Conservation (phyloP, 805 yeast species). For the Tetrapisispora iriomotensis region DNA sequence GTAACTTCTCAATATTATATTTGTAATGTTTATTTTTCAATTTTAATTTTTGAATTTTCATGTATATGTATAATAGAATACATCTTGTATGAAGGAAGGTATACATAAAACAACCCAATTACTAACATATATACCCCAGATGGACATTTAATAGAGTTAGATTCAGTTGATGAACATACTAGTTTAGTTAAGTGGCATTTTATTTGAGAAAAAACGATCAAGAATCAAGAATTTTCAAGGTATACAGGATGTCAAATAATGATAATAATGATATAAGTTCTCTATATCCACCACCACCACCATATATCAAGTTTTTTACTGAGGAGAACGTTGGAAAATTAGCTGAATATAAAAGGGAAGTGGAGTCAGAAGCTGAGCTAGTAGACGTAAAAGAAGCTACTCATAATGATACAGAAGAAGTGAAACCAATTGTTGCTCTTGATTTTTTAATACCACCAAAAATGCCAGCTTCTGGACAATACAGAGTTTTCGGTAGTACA, state of each 20-base stretch:
- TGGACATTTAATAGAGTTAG: too few species aligned
- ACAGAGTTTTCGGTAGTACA: slow-evolving; percentile 80
- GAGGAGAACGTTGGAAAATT: slow-evolving; percentile 47
- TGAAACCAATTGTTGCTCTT: slow-evolving; percentile 28
- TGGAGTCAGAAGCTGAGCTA: slow-evolving; percentile 9
- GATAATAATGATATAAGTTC: slow-evolving; percentile 42
- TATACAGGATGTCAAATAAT: slow-evolving; percentile 2
- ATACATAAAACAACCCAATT: too few species aligned
- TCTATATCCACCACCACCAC: slow-evolving; percentile 92
- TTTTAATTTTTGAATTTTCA: too few species aligned
- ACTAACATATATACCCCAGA: too few species aligned
- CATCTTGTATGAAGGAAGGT: too few species aligned
- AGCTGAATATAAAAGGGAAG: slow-evolving; percentile 16
- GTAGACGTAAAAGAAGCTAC: neutral
- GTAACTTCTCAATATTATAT: too few species aligned
- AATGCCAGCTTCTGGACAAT: slow-evolving; percentile 52
- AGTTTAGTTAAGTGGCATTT: too few species aligned
- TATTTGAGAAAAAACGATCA: too few species aligned
- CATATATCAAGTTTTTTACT: slow-evolving; percentile 65
- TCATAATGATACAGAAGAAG: slow-evolving; percentile 26
- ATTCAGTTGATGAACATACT: too few species aligned
- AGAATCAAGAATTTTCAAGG: too few species aligned
- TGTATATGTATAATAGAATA: too few species aligned
- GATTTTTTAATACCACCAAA: slow-evolving; percentile 56
- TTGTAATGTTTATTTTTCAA: too few species aligned